Percentiles rank a stretch among this genome's conserved stretches.
These are phyloP conservation scores for Thamnidium elegans DNA, from an alignment of 192 early-diverging fungal genomes.

Conservation along the genomic window DNA sequence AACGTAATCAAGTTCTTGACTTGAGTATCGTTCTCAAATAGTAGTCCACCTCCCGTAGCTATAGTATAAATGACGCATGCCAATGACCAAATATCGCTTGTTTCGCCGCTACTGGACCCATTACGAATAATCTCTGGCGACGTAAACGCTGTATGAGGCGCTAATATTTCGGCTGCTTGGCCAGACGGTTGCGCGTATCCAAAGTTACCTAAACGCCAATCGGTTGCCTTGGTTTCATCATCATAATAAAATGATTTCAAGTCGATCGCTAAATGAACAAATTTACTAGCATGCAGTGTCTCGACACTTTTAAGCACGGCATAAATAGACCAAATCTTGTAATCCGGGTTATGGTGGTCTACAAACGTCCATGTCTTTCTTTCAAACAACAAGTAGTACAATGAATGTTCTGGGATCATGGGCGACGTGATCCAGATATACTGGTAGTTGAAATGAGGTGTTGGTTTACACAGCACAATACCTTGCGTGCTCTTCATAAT, in stretches of 20 bases:
- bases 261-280: background rate
- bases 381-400: background rate
- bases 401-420: slow-evolving; percentile 6
- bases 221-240: background rate
- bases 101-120: too few species aligned
- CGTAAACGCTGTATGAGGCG: background rate
- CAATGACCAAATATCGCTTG: slow-evolving; percentile 6
- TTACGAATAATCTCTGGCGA: background rate
- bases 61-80: background rate
- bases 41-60: background rate
- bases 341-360: background rate
- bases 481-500: background rate
- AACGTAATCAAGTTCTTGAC: background rate
- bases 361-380: background rate
- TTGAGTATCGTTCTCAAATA: slow-evolving; percentile 1
- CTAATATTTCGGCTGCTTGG: background rate
- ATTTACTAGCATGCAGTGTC: background rate
- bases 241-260: slow-evolving; percentile 8
- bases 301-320: slow-evolving; percentile 1
- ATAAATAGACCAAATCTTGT: slow-evolving; percentile 14
- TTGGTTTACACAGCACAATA: slow-evolving; percentile 5
- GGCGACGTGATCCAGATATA: slow-evolving; percentile 19
- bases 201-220: slow-evolving; percentile 1
- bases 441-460: slow-evolving; percentile 1
- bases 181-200: background rate